Evolutionary conservation across 2,329 filamentous ascomycete species (phyloP), one percentile per base, ranked within the genome.

Genomic region (Purpureocillium takamizusanense): DNA sequence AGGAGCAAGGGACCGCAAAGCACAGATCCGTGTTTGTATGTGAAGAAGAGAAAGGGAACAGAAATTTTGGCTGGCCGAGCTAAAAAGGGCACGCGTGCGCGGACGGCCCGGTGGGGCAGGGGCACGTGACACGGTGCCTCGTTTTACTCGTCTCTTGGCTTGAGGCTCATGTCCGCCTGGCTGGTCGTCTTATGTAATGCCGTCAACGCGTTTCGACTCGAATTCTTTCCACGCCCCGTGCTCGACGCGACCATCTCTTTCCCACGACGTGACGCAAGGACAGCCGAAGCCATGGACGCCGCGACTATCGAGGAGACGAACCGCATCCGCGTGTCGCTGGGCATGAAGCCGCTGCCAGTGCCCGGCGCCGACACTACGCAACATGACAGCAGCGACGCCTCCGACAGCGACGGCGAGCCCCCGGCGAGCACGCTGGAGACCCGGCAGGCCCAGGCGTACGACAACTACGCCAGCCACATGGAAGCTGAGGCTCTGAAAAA

Each of bases 301-400:
- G 77, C 86, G 33, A 82, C 84, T 21, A 89, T 97, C 56, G 86
- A 94, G 62, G 88, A 95, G 72, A 87, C 86, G 48, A 97, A 97
- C 67, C 85, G 89, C 56, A 83, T 95, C 54, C 87, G 90, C 53
- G 72, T 82, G 51, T 86, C 87, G 36, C 78, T 95, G 66, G 90
- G 90, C 55, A 79, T 95, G 70, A 86, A 90, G 56, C 89, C 88
- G 18, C 68, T 97, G 53, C 86, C 88, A 17, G 85, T 94, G 10
- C 85, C 89, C 18, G 86, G 86, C 48, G 72, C 71, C 42, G 70
- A 49, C 29, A 39, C 49, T 8, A 42, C 52, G 13, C 46, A 63
- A 33, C 31, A 39, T 13, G 44, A 52, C 12, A 31, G 31, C 15
- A 41, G 84, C 15, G 80, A 81, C 41, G 69, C 67, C 39, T 67